These are phyloP conservation scores for Monosporozyma servazzii DNA, from an alignment of 805 yeast species.

Conservation along the genomic window DNA sequence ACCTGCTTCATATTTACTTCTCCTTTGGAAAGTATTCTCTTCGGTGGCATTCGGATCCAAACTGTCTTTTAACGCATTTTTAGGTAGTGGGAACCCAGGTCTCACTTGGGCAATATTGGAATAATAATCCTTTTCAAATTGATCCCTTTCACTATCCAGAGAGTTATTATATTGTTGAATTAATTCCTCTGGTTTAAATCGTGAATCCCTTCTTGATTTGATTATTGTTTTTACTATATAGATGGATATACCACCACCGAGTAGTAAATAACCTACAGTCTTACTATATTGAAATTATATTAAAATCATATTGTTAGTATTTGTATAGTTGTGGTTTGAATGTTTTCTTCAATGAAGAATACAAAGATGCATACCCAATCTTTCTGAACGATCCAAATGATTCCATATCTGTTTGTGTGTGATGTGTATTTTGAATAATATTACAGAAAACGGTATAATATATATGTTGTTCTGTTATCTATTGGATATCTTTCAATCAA, in stretches of 20 bases:
- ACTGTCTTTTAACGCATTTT: slow-evolving; percentile 2
- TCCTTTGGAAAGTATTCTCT: slow-evolving; percentile 34
- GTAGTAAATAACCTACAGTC: slow-evolving; percentile 19
- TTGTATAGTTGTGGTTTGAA: neutral
- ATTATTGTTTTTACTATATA: slow-evolving; percentile 24
- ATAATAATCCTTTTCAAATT: slow-evolving; percentile 19
- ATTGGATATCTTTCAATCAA: neutral
- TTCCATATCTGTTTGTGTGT: slow-evolving; percentile 3
- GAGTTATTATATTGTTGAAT: slow-evolving; percentile 5
- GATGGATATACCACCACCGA: slow-evolving; percentile 23
- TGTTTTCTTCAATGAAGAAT: neutral
- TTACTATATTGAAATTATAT: slow-evolving; percentile 12
- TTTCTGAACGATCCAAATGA: slow-evolving; percentile 10
- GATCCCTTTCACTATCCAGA: neutral
- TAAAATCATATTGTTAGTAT: neutral
- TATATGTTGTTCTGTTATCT: neutral
- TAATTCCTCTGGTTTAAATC: slow-evolving; percentile 29
- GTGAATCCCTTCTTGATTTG: slow-evolving; percentile 30
- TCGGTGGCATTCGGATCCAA: slow-evolving; percentile 13
- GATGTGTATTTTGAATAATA: neutral
- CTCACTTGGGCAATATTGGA: slow-evolving; percentile 33
- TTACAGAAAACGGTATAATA: no score
- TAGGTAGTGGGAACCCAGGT: slow-evolving; percentile 48
- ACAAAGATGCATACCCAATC: slow-evolving; percentile 22
- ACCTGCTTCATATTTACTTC: slow-evolving; percentile 60